A percentile compares a stretch with the other conserved stretches of the same genome.
Evolutionary conservation across 306 rosid genomes (phyloP).

Genomic region (Hippophae gyantsensis): DNA sequence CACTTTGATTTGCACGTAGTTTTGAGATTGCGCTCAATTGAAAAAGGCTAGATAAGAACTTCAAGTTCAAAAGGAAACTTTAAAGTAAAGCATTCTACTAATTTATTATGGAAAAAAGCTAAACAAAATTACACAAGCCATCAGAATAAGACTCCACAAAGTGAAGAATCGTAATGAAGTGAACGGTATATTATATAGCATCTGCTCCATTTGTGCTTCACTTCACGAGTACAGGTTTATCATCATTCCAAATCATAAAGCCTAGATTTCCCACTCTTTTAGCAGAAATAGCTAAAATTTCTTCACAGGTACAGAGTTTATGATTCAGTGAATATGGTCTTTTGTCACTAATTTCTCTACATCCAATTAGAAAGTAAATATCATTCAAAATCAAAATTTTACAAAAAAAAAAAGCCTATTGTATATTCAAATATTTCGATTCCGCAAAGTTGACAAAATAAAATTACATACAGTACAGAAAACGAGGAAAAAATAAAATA

Average conservation of each 20-base stretch:
- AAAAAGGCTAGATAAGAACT: too few relatives aligned
- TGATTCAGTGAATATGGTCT: neutral
- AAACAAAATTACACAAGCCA: too few relatives aligned
- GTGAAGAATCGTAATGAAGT: too few relatives aligned
- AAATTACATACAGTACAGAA: neutral
- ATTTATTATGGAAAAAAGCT: too few relatives aligned
- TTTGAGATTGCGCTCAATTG: too few relatives aligned
- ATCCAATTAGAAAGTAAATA: neutral
- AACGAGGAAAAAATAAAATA: conserved; percentile 10
- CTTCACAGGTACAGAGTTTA: neutral
- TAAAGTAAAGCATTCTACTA: too few relatives aligned
- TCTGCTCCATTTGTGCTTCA: too few relatives aligned
- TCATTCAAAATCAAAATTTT: neutral
- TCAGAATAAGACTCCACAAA: too few relatives aligned
- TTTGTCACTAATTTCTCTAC: neutral
- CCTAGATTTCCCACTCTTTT: neutral
- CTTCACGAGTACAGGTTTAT: neutral
- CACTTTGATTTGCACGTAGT: too few relatives aligned
- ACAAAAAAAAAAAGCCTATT: neutral
- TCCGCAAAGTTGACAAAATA: neutral
- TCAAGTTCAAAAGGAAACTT: too few relatives aligned
- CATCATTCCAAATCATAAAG: neutral
- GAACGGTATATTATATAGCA: too few relatives aligned
- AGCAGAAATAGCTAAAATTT: neutral
- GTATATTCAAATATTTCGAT: neutral